A percentile compares a stretch with the other conserved stretches of the same genome.
Conservation (phyloP, 768 basidiomycete species). For the Boletus speciosus region DNA sequence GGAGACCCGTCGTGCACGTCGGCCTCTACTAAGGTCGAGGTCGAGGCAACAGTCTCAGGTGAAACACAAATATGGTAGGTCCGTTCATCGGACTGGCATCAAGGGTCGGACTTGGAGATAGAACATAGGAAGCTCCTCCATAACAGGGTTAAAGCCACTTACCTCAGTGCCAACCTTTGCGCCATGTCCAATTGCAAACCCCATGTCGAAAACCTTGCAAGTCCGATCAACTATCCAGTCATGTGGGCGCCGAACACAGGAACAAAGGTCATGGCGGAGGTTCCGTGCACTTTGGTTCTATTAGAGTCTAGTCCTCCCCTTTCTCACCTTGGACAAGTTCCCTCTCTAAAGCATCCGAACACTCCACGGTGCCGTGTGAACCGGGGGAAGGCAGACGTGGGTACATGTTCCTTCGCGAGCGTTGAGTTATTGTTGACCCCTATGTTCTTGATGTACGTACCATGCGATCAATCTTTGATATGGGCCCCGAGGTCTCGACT, state of each 20-base stretch:
- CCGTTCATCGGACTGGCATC: conserved; percentile 9
- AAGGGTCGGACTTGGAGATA: conserved; percentile 3
- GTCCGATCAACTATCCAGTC: conserved; percentile 1
- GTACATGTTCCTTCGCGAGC: not conserved
- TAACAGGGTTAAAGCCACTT: conserved; percentile 13
- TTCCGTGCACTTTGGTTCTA: not conserved
- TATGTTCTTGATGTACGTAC: not conserved
- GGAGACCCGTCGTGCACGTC: too few relatives aligned
- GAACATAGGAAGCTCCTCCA: not conserved
- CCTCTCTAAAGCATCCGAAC: not conserved
- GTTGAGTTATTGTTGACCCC: not conserved
- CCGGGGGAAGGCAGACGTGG: not conserved
- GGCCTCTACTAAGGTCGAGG: not conserved
- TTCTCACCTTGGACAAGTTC: not conserved
- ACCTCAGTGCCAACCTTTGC: not conserved
- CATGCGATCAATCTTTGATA: not conserved
- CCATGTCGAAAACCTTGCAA: not conserved
- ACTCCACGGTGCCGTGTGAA: not conserved
- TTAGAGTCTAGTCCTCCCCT: not conserved
- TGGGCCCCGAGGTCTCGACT: not conserved
- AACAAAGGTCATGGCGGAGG: not conserved
- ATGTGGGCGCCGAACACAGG: not conserved
- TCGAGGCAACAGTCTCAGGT: not conserved
- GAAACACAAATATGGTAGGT: not conserved
- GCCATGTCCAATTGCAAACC: not conserved